A percentile compares a stretch with the other conserved stretches of the same genome.
These are phyloP conservation scores for Lablab purpureus DNA, from an alignment of 306 rosid genomes.

Conservation along the genomic window DNA sequence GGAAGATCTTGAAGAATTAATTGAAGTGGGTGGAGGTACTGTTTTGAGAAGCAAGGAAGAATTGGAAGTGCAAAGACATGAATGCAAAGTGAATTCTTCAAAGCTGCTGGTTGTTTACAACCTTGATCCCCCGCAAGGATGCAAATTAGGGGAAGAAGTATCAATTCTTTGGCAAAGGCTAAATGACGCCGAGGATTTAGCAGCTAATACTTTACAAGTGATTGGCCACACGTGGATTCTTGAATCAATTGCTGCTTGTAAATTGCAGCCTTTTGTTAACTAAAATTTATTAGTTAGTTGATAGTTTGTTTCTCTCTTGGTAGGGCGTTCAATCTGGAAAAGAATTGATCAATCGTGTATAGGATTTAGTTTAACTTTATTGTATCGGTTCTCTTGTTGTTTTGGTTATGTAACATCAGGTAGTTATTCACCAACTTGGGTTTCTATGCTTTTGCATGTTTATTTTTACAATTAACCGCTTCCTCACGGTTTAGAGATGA, in stretches of 20 bases:
- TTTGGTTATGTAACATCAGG: slow-evolving; percentile 5
- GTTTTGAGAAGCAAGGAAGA: slow-evolving; percentile 63
- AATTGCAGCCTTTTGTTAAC: slow-evolving; percentile 69
- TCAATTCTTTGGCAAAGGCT: slow-evolving; percentile 81
- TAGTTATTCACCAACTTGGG: not conserved
- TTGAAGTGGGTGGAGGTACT: slow-evolving; percentile 76
- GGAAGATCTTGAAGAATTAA: slow-evolving; percentile 77
- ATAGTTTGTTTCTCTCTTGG: slow-evolving; percentile 3
- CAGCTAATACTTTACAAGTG: slow-evolving; percentile 60
- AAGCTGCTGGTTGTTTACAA: slow-evolving; percentile 74
- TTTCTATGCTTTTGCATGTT: not conserved
- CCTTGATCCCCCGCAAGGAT: slow-evolving; percentile 78
- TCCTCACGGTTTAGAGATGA: not conserved
- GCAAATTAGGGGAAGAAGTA: slow-evolving; percentile 86
- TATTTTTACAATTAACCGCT: not conserved
- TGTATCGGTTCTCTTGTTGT: not conserved
- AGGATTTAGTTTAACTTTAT: slow-evolving; percentile 24
- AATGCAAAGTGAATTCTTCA: slow-evolving; percentile 37
- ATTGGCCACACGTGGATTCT: slow-evolving; percentile 88
- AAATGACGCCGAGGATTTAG: slow-evolving; percentile 80
- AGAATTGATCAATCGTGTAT: slow-evolving; percentile 33
- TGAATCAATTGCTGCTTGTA: slow-evolving; percentile 81
- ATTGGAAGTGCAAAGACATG: slow-evolving; percentile 44
- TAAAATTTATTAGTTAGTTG: slow-evolving; percentile 41
- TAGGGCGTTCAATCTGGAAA: slow-evolving; percentile 16